Evolutionary conservation across 1,139 yeast species (phyloP), one percentile per base, ranked within the genome.

Genomic region (Pichia inconspicua): DNA sequence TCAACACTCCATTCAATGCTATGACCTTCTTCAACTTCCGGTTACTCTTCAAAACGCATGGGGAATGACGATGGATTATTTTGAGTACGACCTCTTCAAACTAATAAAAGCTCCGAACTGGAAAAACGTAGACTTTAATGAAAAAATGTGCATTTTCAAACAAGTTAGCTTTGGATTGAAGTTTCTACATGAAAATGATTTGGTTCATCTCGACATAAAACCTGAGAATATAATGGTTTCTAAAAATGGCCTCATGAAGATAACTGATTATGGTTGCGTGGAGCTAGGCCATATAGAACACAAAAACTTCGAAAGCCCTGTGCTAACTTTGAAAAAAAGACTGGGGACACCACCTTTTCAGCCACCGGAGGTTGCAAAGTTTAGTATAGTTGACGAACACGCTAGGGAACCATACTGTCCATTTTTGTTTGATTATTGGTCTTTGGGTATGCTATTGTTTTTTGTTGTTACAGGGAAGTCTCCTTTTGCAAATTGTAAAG

Each of bases 321-420:
- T 81, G 4, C 74, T 71, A 55, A 51, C 65, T 36, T 72, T 76
- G 15, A 65, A 71, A 15, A 63, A 77, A 3, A 75, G 75, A 65
- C 83, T 84, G 45, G 94, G 94, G 1, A 82, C 90, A 2, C 88
- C 92, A 4, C 92, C 92, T 4, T 84, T 83, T 61, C 77, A 84
- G 12, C 82, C 92, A 5, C 94, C 94, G 0, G 92, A 84, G 62
- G 87, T 82, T 22, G 76, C 81, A 77, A 62, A 68, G 38, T 71
- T 77, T 52, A 73, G 69, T 45, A 71, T 70, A n/a, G 19, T 50
- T 6, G 46, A 48, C n/a, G 41, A 49, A 27, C 45, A 47, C 1
- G 70, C 72, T 51, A 66, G 70, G 48, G 68, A 68, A 56, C 72
- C 77, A 11, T 84, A 82, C 61, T 79, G 82, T 58, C 84, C 88